Evolutionary conservation across 2,329 filamentous ascomycete genomes (phyloP), one percentile per base, ranked within the genome.

Genomic region (Zarea fungicola): DNA sequence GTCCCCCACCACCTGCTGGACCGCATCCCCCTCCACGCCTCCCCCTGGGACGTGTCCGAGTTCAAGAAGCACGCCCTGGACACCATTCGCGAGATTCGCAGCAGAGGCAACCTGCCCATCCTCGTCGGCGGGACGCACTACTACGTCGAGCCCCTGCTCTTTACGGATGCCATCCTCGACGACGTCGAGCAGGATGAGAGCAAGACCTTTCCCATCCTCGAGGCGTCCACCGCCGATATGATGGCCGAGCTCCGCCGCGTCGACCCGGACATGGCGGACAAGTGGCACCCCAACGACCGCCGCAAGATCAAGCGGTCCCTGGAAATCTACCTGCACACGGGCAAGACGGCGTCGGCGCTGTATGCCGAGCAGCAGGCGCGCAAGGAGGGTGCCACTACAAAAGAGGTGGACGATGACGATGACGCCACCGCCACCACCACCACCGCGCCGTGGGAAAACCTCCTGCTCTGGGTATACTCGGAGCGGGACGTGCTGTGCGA

Each of bases 81-180:
- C 14, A 71, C 85, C 14, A 92, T 99, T 53, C 69, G 77, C 21
- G 88, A 93, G 35, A 96, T 99, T 47, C 79, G 85, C 42, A 72
- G 72, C 7, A 77, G 92, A 58, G 89, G 89, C 1, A 87, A 85
- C 54, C 66, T 96, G 11, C 93, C 93, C 0, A 90, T 99, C 23
- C 70, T 99, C 1, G 93, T 97, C 1, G 93, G 93, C 22, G 93
- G 93, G 8, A 96, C 92, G 10, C 89, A 96, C 60, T 99, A 97
- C 69, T 99, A 99, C 62, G 86, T 89, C 0, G 90, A 96, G 60
- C 83, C 89, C 1, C 75, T 99, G 14, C 75, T 99, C 3, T 96
- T 97, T 63, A 59, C 63, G 42, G 79, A 87, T 28, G 83, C 91
- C 55, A 76, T 77, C 14, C 56, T 71, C 14, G 66, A 71, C 19